Conservation (phyloP, 192 early-diverging fungal species). For the Umbelopsis isabellina region DNA sequence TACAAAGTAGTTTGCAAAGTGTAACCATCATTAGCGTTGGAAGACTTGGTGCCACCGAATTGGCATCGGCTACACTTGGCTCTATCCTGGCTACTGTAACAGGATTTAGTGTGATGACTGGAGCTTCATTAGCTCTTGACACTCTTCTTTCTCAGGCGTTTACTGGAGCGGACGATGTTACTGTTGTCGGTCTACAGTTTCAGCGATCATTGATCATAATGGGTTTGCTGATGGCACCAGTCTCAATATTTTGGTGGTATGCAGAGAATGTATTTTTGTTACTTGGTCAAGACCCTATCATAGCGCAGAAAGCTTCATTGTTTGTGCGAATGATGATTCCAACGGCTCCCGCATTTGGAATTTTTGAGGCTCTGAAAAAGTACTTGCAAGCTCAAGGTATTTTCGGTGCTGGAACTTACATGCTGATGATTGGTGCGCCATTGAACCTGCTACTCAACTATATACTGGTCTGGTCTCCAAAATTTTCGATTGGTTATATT, state of each 20-base stretch:
- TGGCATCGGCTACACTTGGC: slow-evolving; percentile 70
- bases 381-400: slow-evolving; percentile 88
- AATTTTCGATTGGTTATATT: slow-evolving; percentile 56
- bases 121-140: slow-evolving; percentile 71
- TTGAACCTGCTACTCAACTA: slow-evolving; percentile 70
- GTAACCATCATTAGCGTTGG: slow-evolving; percentile 70
- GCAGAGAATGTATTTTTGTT: slow-evolving; percentile 74
- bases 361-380: slow-evolving; percentile 84
- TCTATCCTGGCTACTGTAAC: slow-evolving; percentile 74
- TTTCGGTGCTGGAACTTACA: slow-evolving; percentile 63
- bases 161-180: slow-evolving; percentile 62
- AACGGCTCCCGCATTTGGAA: slow-evolving; percentile 72
- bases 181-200: slow-evolving; percentile 69
- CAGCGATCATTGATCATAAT: slow-evolving; percentile 84
- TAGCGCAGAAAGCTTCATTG: slow-evolving; percentile 64
- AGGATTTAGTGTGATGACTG: slow-evolving; percentile 66
- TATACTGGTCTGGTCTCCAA: slow-evolving; percentile 62
- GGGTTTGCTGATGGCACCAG: slow-evolving; percentile 63
- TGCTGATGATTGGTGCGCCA: slow-evolving; percentile 63
- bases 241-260: slow-evolving; percentile 67
- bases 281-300: slow-evolving; percentile 70
- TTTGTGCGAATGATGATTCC: slow-evolving; percentile 72
- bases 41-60: slow-evolving; percentile 60
- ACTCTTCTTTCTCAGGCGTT: slow-evolving; percentile 78
- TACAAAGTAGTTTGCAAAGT: slow-evolving; percentile 69